Evolutionary conservation across 2,329 filamentous ascomycete species (phyloP).

Genomic region (Ambrosiella xylebori): DNA sequence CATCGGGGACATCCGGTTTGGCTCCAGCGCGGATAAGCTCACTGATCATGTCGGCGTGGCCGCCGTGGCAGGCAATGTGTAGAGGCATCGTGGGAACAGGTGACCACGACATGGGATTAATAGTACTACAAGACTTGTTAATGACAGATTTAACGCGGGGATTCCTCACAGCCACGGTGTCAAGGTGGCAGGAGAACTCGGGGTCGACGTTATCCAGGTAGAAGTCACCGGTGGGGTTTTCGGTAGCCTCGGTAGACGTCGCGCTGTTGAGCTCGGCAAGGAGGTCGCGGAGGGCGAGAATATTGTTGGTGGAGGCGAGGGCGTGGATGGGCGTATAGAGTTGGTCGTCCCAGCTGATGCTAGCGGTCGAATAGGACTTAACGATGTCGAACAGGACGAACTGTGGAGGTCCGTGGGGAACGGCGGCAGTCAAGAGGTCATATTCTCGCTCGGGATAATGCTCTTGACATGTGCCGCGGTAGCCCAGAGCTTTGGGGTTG

Average conservation of each 20-base stretch:
- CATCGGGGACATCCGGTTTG: neutral
- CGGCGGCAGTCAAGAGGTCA: neutral
- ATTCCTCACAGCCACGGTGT: neutral
- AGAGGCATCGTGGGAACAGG: neutral
- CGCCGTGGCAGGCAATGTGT: conserved; percentile 3
- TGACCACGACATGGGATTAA: neutral
- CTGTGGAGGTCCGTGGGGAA: neutral
- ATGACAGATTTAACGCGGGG: neutral
- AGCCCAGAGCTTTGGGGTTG: neutral
- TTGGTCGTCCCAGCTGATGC: neutral
- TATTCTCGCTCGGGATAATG: neutral
- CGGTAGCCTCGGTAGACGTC: too few species aligned
- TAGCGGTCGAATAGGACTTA: neutral
- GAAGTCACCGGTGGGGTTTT: neutral
- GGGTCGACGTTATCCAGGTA: neutral
- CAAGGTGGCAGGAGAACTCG: neutral
- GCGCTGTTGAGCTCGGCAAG: neutral
- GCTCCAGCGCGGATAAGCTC: conserved; percentile 3
- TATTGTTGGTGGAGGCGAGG: neutral
- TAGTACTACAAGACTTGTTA: neutral
- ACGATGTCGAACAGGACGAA: neutral
- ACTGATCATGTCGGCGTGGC: neutral
- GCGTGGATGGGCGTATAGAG: neutral
- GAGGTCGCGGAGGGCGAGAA: neutral
- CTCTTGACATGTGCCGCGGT: neutral